Evolutionary conservation across 345 rosid species (phyloP).

Genomic region (Populus euphratica): DNA sequence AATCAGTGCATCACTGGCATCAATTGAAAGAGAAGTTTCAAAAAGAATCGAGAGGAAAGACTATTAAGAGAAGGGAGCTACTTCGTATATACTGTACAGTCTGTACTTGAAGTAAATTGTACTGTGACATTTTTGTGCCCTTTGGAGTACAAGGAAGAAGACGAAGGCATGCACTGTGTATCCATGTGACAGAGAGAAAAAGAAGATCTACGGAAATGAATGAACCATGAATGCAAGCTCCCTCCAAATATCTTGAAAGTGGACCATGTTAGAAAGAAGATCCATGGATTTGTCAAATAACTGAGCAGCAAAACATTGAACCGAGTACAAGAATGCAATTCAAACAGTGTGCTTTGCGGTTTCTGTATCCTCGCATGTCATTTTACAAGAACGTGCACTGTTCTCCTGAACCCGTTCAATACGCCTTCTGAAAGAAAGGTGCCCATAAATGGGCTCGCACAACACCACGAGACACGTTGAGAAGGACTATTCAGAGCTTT

Average conservation of each 20-base stretch:
- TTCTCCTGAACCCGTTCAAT: no score
- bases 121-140: background rate
- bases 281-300: no score
- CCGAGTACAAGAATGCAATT: no score
- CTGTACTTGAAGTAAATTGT: no score
- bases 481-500: background rate
- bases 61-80: background rate
- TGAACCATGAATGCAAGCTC: constrained; percentile 15
- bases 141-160: constrained; percentile 16
- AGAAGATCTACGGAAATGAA: constrained; percentile 7
- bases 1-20: background rate
- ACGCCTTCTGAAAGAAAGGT: no score
- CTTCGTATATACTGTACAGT: constrained; percentile 22
- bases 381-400: no score
- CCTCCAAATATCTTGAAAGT: constrained; percentile 30
- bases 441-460: background rate
- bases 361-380: no score
- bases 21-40: background rate
- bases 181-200: constrained; percentile 15
- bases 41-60: background rate
- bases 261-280: background rate
- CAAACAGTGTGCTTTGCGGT: no score
- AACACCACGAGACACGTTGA: background rate
- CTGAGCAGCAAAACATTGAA: no score
- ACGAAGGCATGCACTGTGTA: constrained; percentile 5